Evolutionary conservation across 352 stramenopile genomes (phyloP).

Genomic region (Globisporangium ultimum): DNA sequence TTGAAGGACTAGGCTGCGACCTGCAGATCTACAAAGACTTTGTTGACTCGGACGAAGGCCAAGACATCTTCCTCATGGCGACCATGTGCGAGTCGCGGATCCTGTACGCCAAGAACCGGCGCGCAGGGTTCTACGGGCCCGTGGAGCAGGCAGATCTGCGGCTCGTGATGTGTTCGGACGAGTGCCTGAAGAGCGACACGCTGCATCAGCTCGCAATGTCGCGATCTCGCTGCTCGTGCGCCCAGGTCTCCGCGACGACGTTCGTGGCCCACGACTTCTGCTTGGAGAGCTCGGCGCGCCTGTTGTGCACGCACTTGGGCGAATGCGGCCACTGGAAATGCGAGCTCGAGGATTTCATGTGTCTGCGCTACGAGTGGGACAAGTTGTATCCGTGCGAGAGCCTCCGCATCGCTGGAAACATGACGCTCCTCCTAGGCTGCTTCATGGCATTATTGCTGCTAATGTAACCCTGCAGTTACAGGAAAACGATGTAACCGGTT

Average conservation of each 20-base stretch:
- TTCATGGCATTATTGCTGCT: slow-evolving; percentile 19
- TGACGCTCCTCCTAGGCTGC: slow-evolving; percentile 13
- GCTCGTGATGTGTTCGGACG: slow-evolving; percentile 80
- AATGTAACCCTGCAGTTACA: slow-evolving; percentile 14
- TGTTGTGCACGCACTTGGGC: slow-evolving; percentile 83
- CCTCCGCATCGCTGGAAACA: slow-evolving; percentile 7
- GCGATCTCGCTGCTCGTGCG: slow-evolving; percentile 71
- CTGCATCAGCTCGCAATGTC: slow-evolving; percentile 78
- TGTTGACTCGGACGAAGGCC: slow-evolving; percentile 48
- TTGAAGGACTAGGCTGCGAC: slow-evolving; percentile 40
- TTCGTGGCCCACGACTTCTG: slow-evolving; percentile 76
- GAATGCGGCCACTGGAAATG: slow-evolving; percentile 89
- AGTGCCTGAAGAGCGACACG: slow-evolving; percentile 78
- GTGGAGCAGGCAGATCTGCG: slow-evolving; percentile 66
- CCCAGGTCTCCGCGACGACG: slow-evolving; percentile 72
- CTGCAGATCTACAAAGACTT: slow-evolving; percentile 49
- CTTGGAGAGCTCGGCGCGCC: slow-evolving; percentile 73
- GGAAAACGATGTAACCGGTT: slow-evolving; percentile 1
- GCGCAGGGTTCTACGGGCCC: slow-evolving; percentile 55
- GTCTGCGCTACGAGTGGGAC: slow-evolving; percentile 88
- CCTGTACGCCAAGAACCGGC: slow-evolving; percentile 56
- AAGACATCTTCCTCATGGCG: slow-evolving; percentile 70
- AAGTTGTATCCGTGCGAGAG: slow-evolving; percentile 50
- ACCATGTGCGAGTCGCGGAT: slow-evolving; percentile 77
- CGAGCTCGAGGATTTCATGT: slow-evolving; percentile 88